Evolutionary conservation across 768 basidiomycete genomes (phyloP), one percentile per base, ranked within the genome.

Genomic region (Panaeolus cyanescens): DNA sequence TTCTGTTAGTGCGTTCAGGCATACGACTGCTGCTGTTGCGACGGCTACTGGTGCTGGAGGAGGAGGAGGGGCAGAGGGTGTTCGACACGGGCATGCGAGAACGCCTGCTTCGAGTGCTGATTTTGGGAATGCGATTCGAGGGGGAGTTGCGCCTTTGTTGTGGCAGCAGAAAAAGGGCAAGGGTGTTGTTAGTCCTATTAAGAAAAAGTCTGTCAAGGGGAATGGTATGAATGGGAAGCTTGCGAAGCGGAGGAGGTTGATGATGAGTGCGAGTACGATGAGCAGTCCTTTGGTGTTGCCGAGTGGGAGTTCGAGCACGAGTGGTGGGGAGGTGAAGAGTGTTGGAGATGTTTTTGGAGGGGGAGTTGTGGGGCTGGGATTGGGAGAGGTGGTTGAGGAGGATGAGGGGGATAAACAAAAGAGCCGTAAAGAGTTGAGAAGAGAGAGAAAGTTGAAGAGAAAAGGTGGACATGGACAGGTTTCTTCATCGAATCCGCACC

Each of bases 1-100:
- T 54, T 86, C 90, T 6, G 85, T 92, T 60, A 82, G 82, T 57
- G 86, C 90, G 12, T 92, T 92, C 79, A 83, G 89, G 31, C 84
- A 88, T 50, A 87, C 85, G 79, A 85, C 39, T 68, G 71, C 64
- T 59, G 62, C 59, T 64, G 59, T 25, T 42, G 74, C 39, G 69
- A 71, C 64, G 58, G 62, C 59, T 64, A 58, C 30, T 42, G 74
- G 71, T 30, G 65, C 57, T 10, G 58, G 42, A 5, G 58, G 55
- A 34, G 37, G 59, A 60, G 39, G 67, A 56, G 25, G 67, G 65
- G 32, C 42, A 37, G 68, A 61, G 10, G 59, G 54, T 28, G 58
- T 34, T 2, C 40, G 19, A 19, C 70, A 71, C 17, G 68, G 69
- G 13, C 62, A 64, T 55, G 3, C 2, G 61, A 70, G 36, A 33